Evolutionary conservation across 192 early-diverging fungal species (phyloP).

Genomic region (Ambispora gerdemannii): DNA sequence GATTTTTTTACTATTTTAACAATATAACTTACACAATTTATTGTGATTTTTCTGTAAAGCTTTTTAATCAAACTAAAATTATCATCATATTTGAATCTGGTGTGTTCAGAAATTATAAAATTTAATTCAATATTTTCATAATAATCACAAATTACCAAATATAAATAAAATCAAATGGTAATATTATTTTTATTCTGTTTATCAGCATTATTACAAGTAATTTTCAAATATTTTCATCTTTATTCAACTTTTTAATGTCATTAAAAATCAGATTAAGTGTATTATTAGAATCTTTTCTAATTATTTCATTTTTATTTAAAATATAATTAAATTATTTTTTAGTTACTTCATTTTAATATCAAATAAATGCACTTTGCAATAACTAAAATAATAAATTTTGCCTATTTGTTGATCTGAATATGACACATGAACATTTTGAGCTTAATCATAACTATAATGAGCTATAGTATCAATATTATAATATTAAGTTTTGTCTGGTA

Average conservation of each 20-base stretch:
- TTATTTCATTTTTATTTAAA: constrained; percentile 16
- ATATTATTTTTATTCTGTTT: constrained; percentile 24
- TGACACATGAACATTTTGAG: constrained; percentile 31
- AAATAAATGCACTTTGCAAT: constrained; percentile 9
- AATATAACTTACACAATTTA: neutral
- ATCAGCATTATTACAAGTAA: constrained; percentile 25
- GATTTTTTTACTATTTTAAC: constrained; percentile 11
- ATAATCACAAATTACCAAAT: constrained; percentile 27
- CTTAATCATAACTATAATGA: constrained; percentile 32
- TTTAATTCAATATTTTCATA: constrained; percentile 25
- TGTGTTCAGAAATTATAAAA: constrained; percentile 4
- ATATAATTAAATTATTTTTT: constrained; percentile 17
- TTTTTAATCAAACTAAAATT: constrained; percentile 13
- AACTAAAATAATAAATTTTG: constrained; percentile 27
- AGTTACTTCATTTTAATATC: constrained; percentile 6
- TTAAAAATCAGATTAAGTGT: neutral
- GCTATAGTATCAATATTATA: constrained; percentile 24
- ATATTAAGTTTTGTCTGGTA: neutral
- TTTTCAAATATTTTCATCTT: constrained; percentile 22
- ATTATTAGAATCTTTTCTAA: neutral
- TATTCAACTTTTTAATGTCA: constrained; percentile 23
- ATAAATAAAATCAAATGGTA: neutral
- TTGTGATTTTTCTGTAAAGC: neutral
- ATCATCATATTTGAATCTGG: constrained; percentile 16
- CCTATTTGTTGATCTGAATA: constrained; percentile 29